Base-by-base conservation (phyloP, 805 yeast species). In the Pichia insulana region DNA sequence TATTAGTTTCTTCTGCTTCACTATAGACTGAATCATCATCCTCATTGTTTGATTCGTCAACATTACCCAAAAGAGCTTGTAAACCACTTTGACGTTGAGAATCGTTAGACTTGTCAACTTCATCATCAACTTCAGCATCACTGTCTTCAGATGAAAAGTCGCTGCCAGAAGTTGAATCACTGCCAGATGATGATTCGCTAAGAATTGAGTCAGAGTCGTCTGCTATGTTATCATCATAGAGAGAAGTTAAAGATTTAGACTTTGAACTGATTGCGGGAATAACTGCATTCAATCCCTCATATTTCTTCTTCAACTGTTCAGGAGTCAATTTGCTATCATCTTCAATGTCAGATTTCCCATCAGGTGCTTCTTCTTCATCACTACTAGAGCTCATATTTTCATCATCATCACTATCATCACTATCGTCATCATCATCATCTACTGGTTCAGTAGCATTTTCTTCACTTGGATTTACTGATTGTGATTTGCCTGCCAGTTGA, bases 241-340 rank as follows among this genome's bases (percentile, higher is more conserved):
- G 25, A 22, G 25, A 22, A 22, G 8, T 5, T 5, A 22, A 8
- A 22, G 25, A 5, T 8, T 22, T 22, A 22, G 25, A 22, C 5
- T 22, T 22, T 22, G 25, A 22, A 22, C 8, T 8, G 8, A 8
- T 5, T 8, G 8, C 5, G 7, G 8, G 8, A 22, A 8, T 22
- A 8, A 22, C 25, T 6, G 25, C 8, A 8, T 8, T 22, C 8
- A 22, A 22, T 6, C 8, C 56, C 17, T 76, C 70, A 52, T 83
- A 78, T 58, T 82, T 79, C 47, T 68, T 65, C 36, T 66, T 64
- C 49, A 79, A 67, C 53, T 76, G 74, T 34, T 77, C 82, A 2
- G 78, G 68, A 0, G 80, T 62, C 34, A 80, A 61, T 22, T 69
- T 61, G 48, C 65, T 67, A 49, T 78, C 85, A 35, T 67, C 69